phyloP scores from a whole-genome alignment of 495 filamentous ascomycete genomes.

The Hyaloscypha hepaticicola region DNA sequence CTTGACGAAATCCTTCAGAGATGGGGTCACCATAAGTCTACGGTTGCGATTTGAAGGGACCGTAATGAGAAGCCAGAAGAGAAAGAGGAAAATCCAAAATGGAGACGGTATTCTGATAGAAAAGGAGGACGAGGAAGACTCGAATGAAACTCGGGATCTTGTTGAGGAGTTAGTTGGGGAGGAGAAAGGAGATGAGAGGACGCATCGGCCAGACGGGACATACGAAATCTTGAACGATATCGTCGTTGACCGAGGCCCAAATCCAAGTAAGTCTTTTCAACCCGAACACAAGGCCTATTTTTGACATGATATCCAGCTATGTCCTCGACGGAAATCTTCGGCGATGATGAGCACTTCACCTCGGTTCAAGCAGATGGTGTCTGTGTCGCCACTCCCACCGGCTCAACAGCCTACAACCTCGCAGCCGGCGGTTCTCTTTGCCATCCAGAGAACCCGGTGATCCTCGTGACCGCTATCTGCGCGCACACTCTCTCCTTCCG shows the following conservation, averaged over 20 bases:
- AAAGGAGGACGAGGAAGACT: constrained; percentile 33
- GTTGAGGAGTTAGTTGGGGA: constrained; percentile 87
- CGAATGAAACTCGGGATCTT: constrained; percentile 58
- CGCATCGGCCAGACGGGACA: constrained; percentile 76
- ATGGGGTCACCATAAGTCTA: constrained; percentile 87
- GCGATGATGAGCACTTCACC: constrained; percentile 93
- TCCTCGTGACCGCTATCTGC: constrained; percentile 92
- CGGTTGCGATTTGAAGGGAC: constrained; percentile 91
- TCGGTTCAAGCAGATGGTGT: constrained; percentile 84
- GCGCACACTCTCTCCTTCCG: constrained; percentile 95
- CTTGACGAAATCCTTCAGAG: constrained; percentile 68
- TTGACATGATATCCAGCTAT: constrained; percentile 56
- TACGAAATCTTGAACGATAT: constrained; percentile 91
- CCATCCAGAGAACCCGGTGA: constrained; percentile 95
- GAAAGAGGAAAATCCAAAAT: constrained; percentile 27
- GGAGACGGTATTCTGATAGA: constrained; percentile 13
- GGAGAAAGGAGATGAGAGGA: constrained; percentile 74
- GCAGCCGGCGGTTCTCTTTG: constrained; percentile 93
- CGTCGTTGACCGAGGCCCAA: constrained; percentile 88
- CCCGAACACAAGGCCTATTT: not conserved
- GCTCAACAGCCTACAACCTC: constrained; percentile 95
- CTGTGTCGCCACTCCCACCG: constrained; percentile 88
- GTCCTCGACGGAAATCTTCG: constrained; percentile 87
- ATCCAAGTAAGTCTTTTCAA: constrained; percentile 47
- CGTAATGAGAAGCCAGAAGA: constrained; percentile 76